phyloP scores from a whole-genome alignment of 1,139 yeast species.

The Entelexis sorbosivorans region DNA sequence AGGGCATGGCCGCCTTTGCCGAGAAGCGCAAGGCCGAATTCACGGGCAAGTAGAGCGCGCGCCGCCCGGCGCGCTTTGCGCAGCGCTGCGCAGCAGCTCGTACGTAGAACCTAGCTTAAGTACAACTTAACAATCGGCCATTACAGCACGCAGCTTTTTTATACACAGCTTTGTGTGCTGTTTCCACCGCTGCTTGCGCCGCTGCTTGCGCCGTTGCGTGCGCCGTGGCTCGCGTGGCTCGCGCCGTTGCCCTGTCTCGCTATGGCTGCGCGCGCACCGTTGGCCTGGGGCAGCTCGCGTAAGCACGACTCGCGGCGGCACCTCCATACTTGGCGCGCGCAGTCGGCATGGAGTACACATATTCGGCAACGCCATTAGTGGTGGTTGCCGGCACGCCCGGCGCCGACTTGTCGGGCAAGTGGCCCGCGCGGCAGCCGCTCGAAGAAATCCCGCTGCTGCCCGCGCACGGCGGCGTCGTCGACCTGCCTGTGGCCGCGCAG shows the following conservation, averaged over 20 bases:
- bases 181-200: too few species aligned
- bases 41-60: conserved; percentile 20
- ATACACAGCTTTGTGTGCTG: too few species aligned
- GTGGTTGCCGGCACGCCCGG: conserved; percentile 11
- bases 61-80: too few species aligned
- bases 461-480: neutral
- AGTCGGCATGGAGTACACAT: conserved; percentile 4
- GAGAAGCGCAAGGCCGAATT: conserved; percentile 38
- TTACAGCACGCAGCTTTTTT: too few species aligned
- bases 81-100: too few species aligned
- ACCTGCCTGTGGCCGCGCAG: conserved; percentile 3
- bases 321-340: neutral
- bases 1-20: conserved; percentile 43
- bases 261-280: too few species aligned
- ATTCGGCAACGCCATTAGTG: conserved; percentile 11
- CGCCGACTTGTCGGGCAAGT: neutral
- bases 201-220: too few species aligned
- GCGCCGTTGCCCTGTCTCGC: too few species aligned
- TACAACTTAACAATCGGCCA: too few species aligned
- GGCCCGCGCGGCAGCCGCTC: conserved; percentile 4
- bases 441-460: conserved; percentile 3
- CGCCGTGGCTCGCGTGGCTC: too few species aligned
- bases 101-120: too few species aligned
- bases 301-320: neutral
- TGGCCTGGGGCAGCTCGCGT: conserved; percentile 2